Conservation (phyloP, 1,284 basidiomycete genomes). For the Irpex sp. region DNA sequence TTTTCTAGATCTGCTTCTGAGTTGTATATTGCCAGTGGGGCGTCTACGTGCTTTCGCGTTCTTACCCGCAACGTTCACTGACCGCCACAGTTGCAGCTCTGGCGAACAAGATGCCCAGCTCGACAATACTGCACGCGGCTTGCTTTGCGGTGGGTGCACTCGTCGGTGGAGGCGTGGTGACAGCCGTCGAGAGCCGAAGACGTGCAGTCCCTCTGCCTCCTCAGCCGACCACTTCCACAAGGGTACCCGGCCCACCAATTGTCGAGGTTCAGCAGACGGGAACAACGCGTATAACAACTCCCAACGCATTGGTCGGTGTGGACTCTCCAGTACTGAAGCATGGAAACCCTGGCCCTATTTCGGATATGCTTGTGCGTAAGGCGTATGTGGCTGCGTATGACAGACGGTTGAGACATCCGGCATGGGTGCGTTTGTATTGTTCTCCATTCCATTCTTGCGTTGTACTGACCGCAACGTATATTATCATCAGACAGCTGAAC, state of each 20-base stretch:
- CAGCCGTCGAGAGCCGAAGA: conserved; percentile 31
- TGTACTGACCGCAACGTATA: not conserved
- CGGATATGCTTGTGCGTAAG: conserved; percentile 75
- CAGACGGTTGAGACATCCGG: conserved; percentile 84
- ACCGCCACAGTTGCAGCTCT: not conserved
- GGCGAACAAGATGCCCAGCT: conserved; percentile 33
- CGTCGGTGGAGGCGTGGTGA: conserved; percentile 64
- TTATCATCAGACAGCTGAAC: conserved; percentile 78
- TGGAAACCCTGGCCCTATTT: conserved; percentile 80
- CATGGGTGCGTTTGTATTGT: conserved; percentile 64
- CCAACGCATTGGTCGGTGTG: conserved; percentile 17
- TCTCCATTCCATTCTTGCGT: not conserved
- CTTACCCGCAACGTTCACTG: not conserved
- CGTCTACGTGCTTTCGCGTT: not conserved
- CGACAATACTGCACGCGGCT: conserved; percentile 55
- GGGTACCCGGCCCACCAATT: conserved; percentile 14
- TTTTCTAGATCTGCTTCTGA: too few species aligned
- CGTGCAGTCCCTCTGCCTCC: conserved; percentile 10
- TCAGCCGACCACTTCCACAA: conserved; percentile 6
- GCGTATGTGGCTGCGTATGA: conserved; percentile 93
- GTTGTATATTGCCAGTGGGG: not conserved
- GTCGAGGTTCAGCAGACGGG: conserved; percentile 22
- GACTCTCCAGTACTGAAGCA: conserved; percentile 54
- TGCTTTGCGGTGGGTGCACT: conserved; percentile 70
- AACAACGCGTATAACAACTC: conserved; percentile 22